Evolutionary conservation across 2,329 filamentous ascomycete species (phyloP), one percentile per base, ranked within the genome.

Genomic region (Fusarium camptoceras): DNA sequence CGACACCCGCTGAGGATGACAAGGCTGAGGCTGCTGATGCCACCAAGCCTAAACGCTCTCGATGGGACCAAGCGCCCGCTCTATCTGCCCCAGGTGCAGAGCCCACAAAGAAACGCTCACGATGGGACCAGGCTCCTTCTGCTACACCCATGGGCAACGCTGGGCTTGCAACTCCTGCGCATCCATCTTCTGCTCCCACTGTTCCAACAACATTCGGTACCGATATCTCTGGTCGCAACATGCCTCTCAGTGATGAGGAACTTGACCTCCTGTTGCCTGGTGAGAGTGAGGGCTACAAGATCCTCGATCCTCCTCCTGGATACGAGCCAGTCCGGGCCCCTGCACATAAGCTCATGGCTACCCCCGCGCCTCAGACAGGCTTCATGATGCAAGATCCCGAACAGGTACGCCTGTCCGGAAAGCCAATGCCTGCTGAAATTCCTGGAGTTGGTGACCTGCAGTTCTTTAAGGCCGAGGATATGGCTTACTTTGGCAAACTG

Each of bases 341-440:
- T 53, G 87, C 94, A 37, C 89, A 94, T 78, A 93, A 93, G 78
- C 82, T 93, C 44, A 89, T 90, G 82, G 87, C 90, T 41, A 92
- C 94, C 16, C 90, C 93, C 41, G 86, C 90, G 16, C 89, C 93
- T n/a, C 85, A 92, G 25, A 89, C 88, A 43, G 96, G 96, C 4
- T 99, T 98, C 83, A 96, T 97, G 91, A 97, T 98, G 89, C 96
- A 98, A 78, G 94, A 99, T 73, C 93, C 94, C 11, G 94, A 97
- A 73, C 94, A 92, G 77, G 89, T 90, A 64, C 89, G 94, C 70
- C 85, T 92, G 51, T 89, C 95, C 77, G 94, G 94, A 72, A 97
- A 97, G 82, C 93, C 97, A 73, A 89, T 98, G 75, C 94, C 95
- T 11, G 97, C 94, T 6, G 95, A 98, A 77, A 98, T 99, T 39